Base-by-base conservation (phyloP, 306 rosid genomes). In the Trifolium pratense region DNA sequence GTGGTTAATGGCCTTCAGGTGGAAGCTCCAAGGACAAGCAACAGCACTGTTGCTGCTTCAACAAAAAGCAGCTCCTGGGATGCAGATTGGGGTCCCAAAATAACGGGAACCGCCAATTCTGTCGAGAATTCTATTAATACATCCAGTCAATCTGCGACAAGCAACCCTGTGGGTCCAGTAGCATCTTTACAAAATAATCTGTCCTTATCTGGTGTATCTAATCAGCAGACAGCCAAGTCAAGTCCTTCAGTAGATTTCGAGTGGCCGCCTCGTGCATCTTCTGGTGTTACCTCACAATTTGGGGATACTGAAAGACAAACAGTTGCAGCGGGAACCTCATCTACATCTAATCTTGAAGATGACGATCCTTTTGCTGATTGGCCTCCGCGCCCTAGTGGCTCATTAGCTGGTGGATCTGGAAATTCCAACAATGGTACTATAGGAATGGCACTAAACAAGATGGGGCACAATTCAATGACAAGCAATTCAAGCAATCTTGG, bases 281-380 rank as follows among this genome's bases (percentile, higher is more conserved):
- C 88, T 23, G 79, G 80, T 42, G 84, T 70, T 75, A 68, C 60
- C 63, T 75, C 89, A 10, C 84, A 80, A 40, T 63, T 80, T 49
- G 89, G 86, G 79, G 90, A 83, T 68, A 21, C 84, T 29, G 95
- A 84, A 76, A 91, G 75, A 78, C 90, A 86, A 36, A 29, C 77
- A 65, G 76, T 75, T 69, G 39, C 82, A 72, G 68, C 67, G 34
- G 93, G 86, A 78, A 23, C 86, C 25, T 86, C 92, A 29, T 76
- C 96, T 80, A 71, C 87, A 73, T 87, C 93, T 45, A 82, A 70
- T 83, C 79, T 84, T 36, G 87, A 87, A 61, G 83, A 84, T 56
- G 76, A 73, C 55, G 99, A 95, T 84, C 97, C 97, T 68, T 95
- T 91, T 61, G 93, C 97, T 14, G 82, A 95, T 76, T 95, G 99